Percentiles rank a stretch among this genome's conserved stretches.
Evolutionary conservation across 495 filamentous ascomycete genomes (phyloP).

Genomic region (Annulohypoxylon maeteangense): DNA sequence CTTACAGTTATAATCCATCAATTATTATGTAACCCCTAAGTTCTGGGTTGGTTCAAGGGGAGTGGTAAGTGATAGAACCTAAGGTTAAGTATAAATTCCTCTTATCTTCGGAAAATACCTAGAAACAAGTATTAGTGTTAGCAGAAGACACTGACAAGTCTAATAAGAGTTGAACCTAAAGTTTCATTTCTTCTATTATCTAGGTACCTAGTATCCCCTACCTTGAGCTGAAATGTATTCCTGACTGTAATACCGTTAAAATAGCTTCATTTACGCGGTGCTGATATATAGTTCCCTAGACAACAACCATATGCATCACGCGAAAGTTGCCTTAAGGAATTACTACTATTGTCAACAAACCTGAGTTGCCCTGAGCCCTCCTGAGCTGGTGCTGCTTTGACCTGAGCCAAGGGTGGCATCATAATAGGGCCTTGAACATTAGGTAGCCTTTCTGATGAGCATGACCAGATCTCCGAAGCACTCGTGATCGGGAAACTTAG

Average conservation of each 20-base stretch:
- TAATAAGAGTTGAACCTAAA: too few relatives aligned
- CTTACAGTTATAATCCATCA: not conserved
- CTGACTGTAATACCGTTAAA: not conserved
- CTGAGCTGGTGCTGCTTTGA: not conserved
- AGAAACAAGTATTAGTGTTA: too few relatives aligned
- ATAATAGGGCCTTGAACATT: slow-evolving; percentile 5
- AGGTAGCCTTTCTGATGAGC: slow-evolving; percentile 24
- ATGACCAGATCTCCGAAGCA: slow-evolving; percentile 13
- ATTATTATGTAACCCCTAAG: too few relatives aligned
- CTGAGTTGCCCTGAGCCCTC: not conserved
- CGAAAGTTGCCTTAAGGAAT: not conserved
- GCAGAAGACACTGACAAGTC: too few relatives aligned
- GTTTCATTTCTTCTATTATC: not conserved
- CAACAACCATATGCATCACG: not conserved
- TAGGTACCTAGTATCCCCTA: not conserved
- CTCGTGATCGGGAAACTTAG: slow-evolving; percentile 22
- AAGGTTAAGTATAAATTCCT: too few relatives aligned
- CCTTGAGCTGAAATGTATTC: not conserved
- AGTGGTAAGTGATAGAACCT: too few relatives aligned
- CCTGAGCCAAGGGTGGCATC: slow-evolving; percentile 1
- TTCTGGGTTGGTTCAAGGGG: too few relatives aligned
- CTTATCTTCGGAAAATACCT: too few relatives aligned
- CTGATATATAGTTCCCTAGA: too few relatives aligned
- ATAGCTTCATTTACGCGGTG: not conserved
- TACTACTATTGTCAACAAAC: not conserved